Percentiles rank a stretch among this genome's conserved stretches.
Evolutionary conservation across 2,329 filamentous ascomycete genomes (phyloP).

Genomic region (Rutstroemia sp.): DNA sequence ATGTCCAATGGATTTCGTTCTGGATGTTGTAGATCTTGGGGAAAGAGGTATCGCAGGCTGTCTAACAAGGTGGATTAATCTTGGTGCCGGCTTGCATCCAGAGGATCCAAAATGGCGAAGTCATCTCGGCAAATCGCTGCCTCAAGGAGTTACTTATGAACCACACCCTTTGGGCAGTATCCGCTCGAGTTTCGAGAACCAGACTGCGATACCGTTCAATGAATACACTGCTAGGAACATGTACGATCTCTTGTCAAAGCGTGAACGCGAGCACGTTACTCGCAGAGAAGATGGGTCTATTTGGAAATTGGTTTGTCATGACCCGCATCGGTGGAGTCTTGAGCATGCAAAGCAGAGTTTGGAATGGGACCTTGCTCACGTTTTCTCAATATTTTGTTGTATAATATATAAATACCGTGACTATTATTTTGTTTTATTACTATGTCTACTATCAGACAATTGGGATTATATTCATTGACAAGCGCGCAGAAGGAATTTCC

Average conservation of each 20-base stretch:
- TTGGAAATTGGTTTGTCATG: neutral
- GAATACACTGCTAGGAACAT: constrained; percentile 1
- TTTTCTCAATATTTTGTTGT: too few relatives aligned
- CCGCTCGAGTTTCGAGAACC: constrained; percentile 5
- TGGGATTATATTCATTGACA: too few relatives aligned
- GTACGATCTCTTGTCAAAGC: constrained; percentile 2
- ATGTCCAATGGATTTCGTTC: constrained; percentile 14
- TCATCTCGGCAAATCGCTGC: neutral
- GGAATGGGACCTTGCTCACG: too few relatives aligned
- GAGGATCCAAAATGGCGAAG: constrained; percentile 11
- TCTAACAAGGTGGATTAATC: constrained; percentile 11
- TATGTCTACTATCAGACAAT: too few relatives aligned
- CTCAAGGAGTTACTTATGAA: neutral
- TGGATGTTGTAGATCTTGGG: constrained; percentile 13
- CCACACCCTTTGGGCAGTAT: neutral
- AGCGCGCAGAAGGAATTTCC: too few relatives aligned
- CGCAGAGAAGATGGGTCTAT: constrained; percentile 1
- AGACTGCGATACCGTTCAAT: neutral
- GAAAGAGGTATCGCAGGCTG: constrained; percentile 10
- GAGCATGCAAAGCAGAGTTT: neutral
- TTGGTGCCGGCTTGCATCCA: constrained; percentile 10
- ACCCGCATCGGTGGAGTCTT: neutral
- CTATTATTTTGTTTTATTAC: too few relatives aligned
- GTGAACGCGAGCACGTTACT: neutral
- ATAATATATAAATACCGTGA: too few relatives aligned